Evolutionary conservation across 1,284 basidiomycete species (phyloP), one percentile per base, ranked within the genome.

Genomic region (Moesziomyces sp.): DNA sequence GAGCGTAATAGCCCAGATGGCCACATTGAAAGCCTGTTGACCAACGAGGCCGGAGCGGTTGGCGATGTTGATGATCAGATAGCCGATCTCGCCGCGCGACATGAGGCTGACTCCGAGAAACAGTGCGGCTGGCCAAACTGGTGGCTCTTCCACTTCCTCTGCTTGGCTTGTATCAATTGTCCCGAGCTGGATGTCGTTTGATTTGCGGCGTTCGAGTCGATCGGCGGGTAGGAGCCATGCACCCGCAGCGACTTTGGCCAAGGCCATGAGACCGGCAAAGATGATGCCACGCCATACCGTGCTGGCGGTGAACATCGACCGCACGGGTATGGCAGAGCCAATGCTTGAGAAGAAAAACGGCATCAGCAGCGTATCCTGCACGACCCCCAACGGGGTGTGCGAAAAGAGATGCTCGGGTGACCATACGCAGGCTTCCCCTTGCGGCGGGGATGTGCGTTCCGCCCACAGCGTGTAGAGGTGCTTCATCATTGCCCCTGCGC

Each of bases 301-400:
- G 1, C 45, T 66, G 0, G 86, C 87, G 3, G 76, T 74, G 84
- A 87, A 89, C 16, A 89, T 81, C 0, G 85, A 81, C 13, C 86
- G 78, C 72, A 89, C 87, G 0, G 88, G 88, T 42, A 89, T 87
- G 0, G 87, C 87, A 58, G 86, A 87, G 1, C 88, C 88, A 46
- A 89, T 88, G 24, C 87, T 87, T 4, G 86, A 86, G 68, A 89
- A 89, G 85, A 89, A 89, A 28, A 89, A 82, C 1, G 88, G 88
- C 0, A 86, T 83, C 21, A 89, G 82, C 34, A 89, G 34, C 13
- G 42, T 47, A 3, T 52, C 45, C 16, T 58, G 67, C 13, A 67
- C 52, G 7, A 45, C 26, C 0, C 56, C 58, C 4, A 67, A 50
- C 23, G 62, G 0, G 1, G 54, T 54, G 3, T n/a, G 28, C 13